Percentiles rank a stretch among this genome's conserved stretches.
Conservation (phyloP, 2,329 filamentous ascomycete genomes). For the Fusarium incarnatum region DNA sequence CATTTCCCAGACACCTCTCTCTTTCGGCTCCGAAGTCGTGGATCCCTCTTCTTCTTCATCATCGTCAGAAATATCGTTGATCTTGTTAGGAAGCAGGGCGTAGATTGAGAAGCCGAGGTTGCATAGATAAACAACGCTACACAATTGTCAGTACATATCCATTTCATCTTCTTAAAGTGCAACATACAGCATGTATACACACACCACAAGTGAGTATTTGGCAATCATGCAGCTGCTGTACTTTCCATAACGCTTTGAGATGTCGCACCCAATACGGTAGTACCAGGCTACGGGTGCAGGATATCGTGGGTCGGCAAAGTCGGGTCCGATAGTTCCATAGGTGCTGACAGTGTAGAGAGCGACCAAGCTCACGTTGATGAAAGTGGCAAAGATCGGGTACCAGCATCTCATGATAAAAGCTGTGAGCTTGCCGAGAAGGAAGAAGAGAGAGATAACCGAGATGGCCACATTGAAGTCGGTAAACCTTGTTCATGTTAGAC, state of each 20-base stretch:
- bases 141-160: neutral
- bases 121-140: conserved; percentile 69
- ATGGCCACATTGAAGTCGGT: conserved; percentile 83
- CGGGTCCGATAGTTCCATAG: conserved; percentile 78
- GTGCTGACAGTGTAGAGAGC: conserved; percentile 74
- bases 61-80: conserved; percentile 60
- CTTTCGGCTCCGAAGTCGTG: conserved; percentile 51
- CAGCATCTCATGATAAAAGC: conserved; percentile 78
- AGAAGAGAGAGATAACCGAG: conserved; percentile 79
- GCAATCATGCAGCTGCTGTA: conserved; percentile 74
- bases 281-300: conserved; percentile 78
- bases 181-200: conserved; percentile 75
- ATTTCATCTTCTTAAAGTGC: neutral
- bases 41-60: conserved; percentile 58
- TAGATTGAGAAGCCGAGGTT: conserved; percentile 71
- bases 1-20: conserved; percentile 68
- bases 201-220: conserved; percentile 73
- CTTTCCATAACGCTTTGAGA: conserved; percentile 65
- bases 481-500: conserved; percentile 61
- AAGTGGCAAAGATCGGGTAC: conserved; percentile 71
- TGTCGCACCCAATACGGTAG: conserved; percentile 74
- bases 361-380: conserved; percentile 68
- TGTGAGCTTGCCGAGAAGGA: conserved; percentile 77
- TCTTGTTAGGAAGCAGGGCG: conserved; percentile 67
- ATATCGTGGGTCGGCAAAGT: conserved; percentile 74